Evolutionary conservation across 2,329 filamentous ascomycete species (phyloP), one percentile per base, ranked within the genome.

Genomic region (Pseudocercospora fuligena): DNA sequence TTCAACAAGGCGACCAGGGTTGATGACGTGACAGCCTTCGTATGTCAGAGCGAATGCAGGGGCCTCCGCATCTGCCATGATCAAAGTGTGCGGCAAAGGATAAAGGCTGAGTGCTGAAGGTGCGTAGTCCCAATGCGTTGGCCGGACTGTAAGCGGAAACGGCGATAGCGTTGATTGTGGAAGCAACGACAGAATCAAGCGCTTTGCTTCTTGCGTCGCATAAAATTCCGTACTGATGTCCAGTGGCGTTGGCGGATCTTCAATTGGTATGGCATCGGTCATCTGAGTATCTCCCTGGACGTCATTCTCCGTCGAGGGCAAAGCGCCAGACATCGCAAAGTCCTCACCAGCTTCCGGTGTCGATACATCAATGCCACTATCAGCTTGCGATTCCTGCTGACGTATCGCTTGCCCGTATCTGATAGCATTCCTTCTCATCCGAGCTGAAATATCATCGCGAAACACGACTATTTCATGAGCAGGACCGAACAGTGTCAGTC

Each of bases 11-110:
- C 86, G 85, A 5, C 93, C 93, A 0, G 95, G 94, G 77, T 99
- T 99, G 87, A 99, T 90, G 36, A 97, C 94, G 81, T 95, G 92
- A 76, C 95, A 98, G 0, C 94, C 94, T 79, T 97, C 94, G 76
- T 98, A 98, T 14, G 92, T 97, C 70, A 97, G 83, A 62, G 90
- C 91, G 75, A 97, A 99, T 0, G 93, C 86, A 14, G 92, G 89
- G 9, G 90, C 89, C 49, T 94, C 92, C 0, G 90, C 84, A 80
- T 99, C 95, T 1, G 93, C 90, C 3, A 99, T 81, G 16, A 96
- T 87, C 75, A 98, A 83, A 0, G 92, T 89, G 21, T 92, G 94
- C 1, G 95, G 95, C 29, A 98, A 80, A 8, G 94, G 95, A 78
- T 97, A 98, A 23, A 99, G 81, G 63, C 92, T 90, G 70, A 98